A percentile compares a stretch with the other conserved stretches of the same genome.
These are phyloP conservation scores for Wallemia ichthyophaga DNA, from an alignment of 1,284 basidiomycete genomes.

Conservation along the genomic window DNA sequence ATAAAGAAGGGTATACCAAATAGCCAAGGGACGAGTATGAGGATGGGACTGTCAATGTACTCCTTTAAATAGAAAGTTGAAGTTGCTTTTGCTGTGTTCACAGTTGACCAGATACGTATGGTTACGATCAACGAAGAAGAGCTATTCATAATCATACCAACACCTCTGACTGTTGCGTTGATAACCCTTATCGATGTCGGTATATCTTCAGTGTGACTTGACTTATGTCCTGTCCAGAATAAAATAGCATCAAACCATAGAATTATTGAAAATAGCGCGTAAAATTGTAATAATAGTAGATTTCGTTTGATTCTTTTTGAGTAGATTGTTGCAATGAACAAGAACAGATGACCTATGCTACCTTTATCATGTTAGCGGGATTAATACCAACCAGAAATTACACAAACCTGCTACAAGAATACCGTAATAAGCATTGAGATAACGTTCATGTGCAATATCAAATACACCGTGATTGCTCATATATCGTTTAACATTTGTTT, in stretches of 20 bases:
- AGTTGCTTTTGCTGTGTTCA: neutral
- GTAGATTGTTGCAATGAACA: neutral
- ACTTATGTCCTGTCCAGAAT: neutral
- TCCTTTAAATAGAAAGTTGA: neutral
- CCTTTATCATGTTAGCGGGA: neutral
- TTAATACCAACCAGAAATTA: no score
- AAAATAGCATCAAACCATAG: neutral
- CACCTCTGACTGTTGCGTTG: neutral
- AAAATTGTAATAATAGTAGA: neutral
- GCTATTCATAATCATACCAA: neutral
- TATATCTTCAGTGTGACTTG: neutral
- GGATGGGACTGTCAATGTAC: neutral
- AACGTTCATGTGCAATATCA: neutral
- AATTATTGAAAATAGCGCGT: neutral
- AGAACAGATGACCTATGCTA: neutral
- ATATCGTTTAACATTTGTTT: neutral
- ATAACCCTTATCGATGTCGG: neutral
- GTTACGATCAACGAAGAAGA: neutral
- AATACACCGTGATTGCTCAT: neutral
- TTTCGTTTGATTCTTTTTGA: neutral
- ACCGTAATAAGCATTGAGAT: neutral
- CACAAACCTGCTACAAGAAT: neutral
- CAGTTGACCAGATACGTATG: neutral
- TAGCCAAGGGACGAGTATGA: neutral
- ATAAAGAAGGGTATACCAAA: neutral